Conservation (phyloP, 805 yeast genomes). For the Starmerella asiatica region DNA sequence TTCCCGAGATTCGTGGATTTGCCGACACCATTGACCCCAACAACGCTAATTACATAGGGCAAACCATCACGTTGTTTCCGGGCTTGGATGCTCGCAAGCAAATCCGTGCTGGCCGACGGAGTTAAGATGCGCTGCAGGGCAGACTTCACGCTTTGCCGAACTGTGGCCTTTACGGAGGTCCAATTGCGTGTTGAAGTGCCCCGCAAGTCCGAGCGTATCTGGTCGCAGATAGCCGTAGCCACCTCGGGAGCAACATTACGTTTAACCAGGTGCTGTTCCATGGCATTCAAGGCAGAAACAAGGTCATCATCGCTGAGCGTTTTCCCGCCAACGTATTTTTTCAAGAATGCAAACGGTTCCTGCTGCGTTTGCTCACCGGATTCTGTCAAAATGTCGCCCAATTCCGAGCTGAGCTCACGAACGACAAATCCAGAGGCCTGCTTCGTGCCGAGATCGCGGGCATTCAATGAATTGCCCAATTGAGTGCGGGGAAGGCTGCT, state of each 20-base stretch:
- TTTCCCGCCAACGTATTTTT: constrained; percentile 55
- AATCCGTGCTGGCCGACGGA: constrained; percentile 80
- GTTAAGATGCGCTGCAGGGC: constrained; percentile 57
- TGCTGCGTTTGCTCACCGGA: constrained; percentile 17
- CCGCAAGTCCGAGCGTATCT: constrained; percentile 53
- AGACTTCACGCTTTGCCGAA: constrained; percentile 47
- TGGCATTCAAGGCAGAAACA: constrained; percentile 45
- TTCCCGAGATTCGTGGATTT: constrained; percentile 91
- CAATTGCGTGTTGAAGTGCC: constrained; percentile 63
- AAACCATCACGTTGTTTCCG: constrained; percentile 23
- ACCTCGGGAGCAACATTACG: constrained; percentile 89
- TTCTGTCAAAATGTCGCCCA: constrained; percentile 31
- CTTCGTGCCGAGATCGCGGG: constrained; percentile 31
- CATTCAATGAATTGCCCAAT: constrained; percentile 25
- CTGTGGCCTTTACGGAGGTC: constrained; percentile 62
- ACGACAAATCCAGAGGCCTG: constrained; percentile 48
- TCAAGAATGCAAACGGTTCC: constrained; percentile 45
- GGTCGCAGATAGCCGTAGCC: constrained; percentile 55
- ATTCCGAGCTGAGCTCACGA: constrained; percentile 45
- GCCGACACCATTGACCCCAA: constrained; percentile 97
- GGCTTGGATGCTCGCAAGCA: constrained; percentile 64
- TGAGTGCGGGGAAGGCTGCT: constrained; percentile 17
- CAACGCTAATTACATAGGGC: constrained; percentile 93
- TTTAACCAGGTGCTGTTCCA: constrained; percentile 63
- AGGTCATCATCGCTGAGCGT: constrained; percentile 51